Conservation (phyloP, 2,329 filamentous ascomycete genomes). For the Canariomyces notabilis region DNA sequence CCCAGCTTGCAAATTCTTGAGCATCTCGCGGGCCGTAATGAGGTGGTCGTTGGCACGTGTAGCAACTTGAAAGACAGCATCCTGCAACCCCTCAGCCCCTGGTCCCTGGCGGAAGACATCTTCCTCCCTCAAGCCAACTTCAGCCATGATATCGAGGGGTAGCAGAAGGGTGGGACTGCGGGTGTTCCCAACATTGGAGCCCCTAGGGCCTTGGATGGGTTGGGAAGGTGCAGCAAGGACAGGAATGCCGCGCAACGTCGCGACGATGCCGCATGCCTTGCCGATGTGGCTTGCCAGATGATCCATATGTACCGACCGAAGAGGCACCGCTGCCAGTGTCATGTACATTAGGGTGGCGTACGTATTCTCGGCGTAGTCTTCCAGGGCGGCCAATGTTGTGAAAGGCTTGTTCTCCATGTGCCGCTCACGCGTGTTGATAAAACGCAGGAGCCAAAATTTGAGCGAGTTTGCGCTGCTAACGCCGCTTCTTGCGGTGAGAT, state of each 20-base stretch:
- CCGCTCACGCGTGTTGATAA: constrained; percentile 77
- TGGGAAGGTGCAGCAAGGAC: constrained; percentile 75
- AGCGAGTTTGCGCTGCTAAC: constrained; percentile 44
- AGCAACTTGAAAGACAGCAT: constrained; percentile 87
- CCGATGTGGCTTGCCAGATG: constrained; percentile 93
- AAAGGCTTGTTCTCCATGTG: constrained; percentile 82
- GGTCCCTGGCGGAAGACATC: constrained; percentile 79
- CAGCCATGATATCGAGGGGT: constrained; percentile 85
- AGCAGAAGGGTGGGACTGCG: constrained; percentile 60
- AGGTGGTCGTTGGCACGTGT: constrained; percentile 94
- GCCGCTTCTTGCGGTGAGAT: constrained; percentile 45
- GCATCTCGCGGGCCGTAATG: constrained; percentile 88
- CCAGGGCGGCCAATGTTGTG: constrained; percentile 64
- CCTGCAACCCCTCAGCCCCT: constrained; percentile 72
- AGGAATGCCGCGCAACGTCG: constrained; percentile 81
- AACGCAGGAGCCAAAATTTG: constrained; percentile 69
- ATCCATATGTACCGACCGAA: constrained; percentile 79
- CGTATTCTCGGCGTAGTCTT: constrained; percentile 89
- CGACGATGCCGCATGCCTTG: constrained; percentile 84
- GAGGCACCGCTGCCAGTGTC: constrained; percentile 70
- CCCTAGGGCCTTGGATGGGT: constrained; percentile 39
- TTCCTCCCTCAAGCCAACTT: constrained; percentile 76
- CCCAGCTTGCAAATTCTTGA: constrained; percentile 71
- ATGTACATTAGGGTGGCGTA: constrained; percentile 91
- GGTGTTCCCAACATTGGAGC: constrained; percentile 33